Evolutionary conservation across 768 basidiomycete genomes (phyloP), one percentile per base, ranked within the genome.

Genomic region (Boletus speciosus): DNA sequence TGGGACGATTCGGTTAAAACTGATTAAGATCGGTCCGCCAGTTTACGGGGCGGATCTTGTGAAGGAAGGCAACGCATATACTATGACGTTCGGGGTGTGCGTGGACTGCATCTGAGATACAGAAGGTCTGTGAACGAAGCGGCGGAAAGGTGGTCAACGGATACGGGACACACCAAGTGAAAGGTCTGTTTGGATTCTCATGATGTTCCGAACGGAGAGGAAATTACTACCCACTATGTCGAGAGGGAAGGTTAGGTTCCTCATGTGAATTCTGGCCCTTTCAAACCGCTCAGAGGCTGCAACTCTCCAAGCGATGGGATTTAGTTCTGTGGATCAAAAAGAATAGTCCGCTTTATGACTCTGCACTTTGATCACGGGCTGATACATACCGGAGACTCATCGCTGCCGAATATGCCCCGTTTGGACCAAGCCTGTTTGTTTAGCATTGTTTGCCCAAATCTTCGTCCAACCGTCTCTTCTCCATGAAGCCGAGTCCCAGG

Each of bases 31-130:
- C 61, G 51, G 52, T 47, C 21, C 19, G 38, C 45, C 35, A 43
- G 45, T 37, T 50, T 43, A 54, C 50, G 36, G 55, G 38, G 49
- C 60, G 66, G 65, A 66, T 68, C 66, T 55, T 66, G 66, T 61
- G 64, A 53, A 62, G 53, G 46, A 54, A 62, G 55, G 47, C 27
- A 65, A 62, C 43, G 42, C 47, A 32, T 37, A 51, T 55, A 36
- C 47, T 38, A 51, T 59, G 65, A 66, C 54, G 54, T 66, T 48
- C 50, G 46, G 46, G 43, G 40, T 19, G 21, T 45, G 39, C 27
- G 32, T 27, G 51, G n/a, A 40, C 40, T n/a, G 19, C 43, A 48
- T 37, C 47, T 48, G 47, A 23, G 27, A 27, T 49, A 31, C 12
- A 15, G 50, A 53, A 48, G 36, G 55, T 47, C 44, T 43, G 23